Evolutionary conservation across 2,329 filamentous ascomycete genomes (phyloP), one percentile per base, ranked within the genome.

Genomic region (Colletotrichum zoysiae): DNA sequence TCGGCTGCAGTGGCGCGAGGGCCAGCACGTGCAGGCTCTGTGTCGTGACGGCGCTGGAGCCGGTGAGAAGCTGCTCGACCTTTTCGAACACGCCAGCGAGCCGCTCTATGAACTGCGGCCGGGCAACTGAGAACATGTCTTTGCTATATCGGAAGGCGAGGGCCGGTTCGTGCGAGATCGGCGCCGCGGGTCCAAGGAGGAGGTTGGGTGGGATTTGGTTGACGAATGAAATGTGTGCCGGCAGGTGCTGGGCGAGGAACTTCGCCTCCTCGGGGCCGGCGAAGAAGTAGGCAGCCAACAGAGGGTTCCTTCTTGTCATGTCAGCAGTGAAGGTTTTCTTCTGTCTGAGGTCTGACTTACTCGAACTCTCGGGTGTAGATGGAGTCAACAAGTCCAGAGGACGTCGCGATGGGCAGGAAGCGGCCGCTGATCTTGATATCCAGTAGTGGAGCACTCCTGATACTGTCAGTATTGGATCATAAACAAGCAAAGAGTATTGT

Each of bases 181-280:
- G 60, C 38, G 70, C 70, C 16, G 70, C 70, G 5, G 70, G 70
- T 5, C 70, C 70, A 5, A 71, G 59, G 6, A 91, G 83, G 2
- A 91, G 79, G 44, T 87, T 83, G 2, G 80, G 73, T 0, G 89
- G 89, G 8, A 91, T 83, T 64, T 89, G 86, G 77, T 91, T 91
- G 67, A 88, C 80, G 76, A 86, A 87, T 0, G 86, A 85, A 0
- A 85, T 77, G 16, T 85, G 80, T 3, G 87, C 81, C 11, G 82
- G 76, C 46, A 91, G 79, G 77, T 88, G 90, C 74, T 91, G 87
- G 9, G 84, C 82, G 5, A 91, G 81, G 73, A 91, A 92, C 76
- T 91, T 91, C 20, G 85, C 87, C 2, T 85, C 80, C 1, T 81
- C 73, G 0, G 84, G 81, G 30, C 81, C 80, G 12, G 85, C 84